Evolutionary conservation across 2,329 filamentous ascomycete genomes (phyloP).

Genomic region (Fusarium nodosum): DNA sequence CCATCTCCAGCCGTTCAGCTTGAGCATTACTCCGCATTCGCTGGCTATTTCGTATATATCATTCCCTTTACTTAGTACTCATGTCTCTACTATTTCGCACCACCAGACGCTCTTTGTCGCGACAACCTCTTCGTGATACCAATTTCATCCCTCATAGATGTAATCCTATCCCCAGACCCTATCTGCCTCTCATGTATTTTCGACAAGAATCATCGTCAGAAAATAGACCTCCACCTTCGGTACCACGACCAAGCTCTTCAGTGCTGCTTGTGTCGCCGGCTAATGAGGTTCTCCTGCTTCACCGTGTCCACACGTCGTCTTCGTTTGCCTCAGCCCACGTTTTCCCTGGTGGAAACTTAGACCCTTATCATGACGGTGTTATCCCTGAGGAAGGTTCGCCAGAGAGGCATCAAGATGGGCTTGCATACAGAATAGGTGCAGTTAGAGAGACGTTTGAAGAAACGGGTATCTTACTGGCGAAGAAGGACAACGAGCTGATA

Average conservation of each 20-base stretch:
- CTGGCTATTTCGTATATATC: slow-evolving; percentile 1
- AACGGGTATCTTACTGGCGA: slow-evolving; percentile 86
- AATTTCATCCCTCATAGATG: slow-evolving; percentile 8
- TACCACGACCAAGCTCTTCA: slow-evolving; percentile 77
- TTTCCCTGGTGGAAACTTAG: slow-evolving; percentile 91
- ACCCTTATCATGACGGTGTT: slow-evolving; percentile 79
- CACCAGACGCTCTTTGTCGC: slow-evolving; percentile 32
- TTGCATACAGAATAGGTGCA: slow-evolving; percentile 83
- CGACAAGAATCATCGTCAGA: slow-evolving; percentile 25
- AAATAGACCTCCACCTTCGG: slow-evolving; percentile 50
- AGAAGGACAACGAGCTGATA: slow-evolving; percentile 67
- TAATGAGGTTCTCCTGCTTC: slow-evolving; percentile 90
- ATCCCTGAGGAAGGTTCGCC: slow-evolving; percentile 62
- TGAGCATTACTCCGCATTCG: slow-evolving; percentile 9
- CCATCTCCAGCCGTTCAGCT: background rate
- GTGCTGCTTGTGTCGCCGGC: slow-evolving; percentile 86
- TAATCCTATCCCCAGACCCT: slow-evolving; percentile 13
- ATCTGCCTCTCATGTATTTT: slow-evolving; percentile 32
- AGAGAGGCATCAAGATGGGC: slow-evolving; percentile 76
- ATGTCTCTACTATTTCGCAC: slow-evolving; percentile 37
- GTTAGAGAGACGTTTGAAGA: slow-evolving; percentile 96
- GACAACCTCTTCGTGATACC: slow-evolving; percentile 16
- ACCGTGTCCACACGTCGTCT: slow-evolving; percentile 83
- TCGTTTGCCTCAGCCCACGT: slow-evolving; percentile 94
- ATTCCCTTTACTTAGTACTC: background rate